Conservation (phyloP, 257 asterid species). For the Rehmannia glutinosa region DNA sequence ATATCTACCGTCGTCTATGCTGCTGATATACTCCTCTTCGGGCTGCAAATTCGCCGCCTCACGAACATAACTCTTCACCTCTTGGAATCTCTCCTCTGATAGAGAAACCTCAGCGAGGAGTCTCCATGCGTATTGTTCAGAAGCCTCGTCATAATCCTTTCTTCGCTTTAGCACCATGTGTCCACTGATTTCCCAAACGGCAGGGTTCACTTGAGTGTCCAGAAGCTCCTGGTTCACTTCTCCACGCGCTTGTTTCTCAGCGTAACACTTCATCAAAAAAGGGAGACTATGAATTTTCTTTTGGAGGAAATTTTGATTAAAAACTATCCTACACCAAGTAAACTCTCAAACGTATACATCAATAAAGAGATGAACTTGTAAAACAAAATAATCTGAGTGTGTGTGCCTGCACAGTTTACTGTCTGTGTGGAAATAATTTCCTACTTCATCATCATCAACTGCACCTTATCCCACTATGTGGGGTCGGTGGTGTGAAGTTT, state of each 20-base stretch:
- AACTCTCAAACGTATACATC: too few species aligned
- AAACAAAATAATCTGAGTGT: background rate
- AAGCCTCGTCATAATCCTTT: constrained; percentile 56
- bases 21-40: constrained; percentile 15
- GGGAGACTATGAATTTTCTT: background rate
- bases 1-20: background rate
- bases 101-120: constrained; percentile 67
- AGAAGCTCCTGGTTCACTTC: constrained; percentile 50
- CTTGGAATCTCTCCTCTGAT: constrained; percentile 43
- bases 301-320: background rate
- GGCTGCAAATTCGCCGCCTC: constrained; percentile 41
- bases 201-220: constrained; percentile 74
- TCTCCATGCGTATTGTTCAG: constrained; percentile 53
- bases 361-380: background rate
- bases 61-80: constrained; percentile 27
- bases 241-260: constrained; percentile 66
- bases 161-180: constrained; percentile 67
- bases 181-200: constrained; percentile 80
- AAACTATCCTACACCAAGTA: background rate
- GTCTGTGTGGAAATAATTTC: background rate
- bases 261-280: constrained; percentile 46
- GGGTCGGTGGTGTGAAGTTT: too few species aligned
- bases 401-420: background rate
- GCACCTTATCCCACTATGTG: too few species aligned
- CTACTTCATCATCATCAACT: too few species aligned